Percentiles rank a stretch among this genome's conserved stretches.
Evolutionary conservation across 129 eudicot genomes (phyloP).

Genomic region (Tagetes erecta): DNA sequence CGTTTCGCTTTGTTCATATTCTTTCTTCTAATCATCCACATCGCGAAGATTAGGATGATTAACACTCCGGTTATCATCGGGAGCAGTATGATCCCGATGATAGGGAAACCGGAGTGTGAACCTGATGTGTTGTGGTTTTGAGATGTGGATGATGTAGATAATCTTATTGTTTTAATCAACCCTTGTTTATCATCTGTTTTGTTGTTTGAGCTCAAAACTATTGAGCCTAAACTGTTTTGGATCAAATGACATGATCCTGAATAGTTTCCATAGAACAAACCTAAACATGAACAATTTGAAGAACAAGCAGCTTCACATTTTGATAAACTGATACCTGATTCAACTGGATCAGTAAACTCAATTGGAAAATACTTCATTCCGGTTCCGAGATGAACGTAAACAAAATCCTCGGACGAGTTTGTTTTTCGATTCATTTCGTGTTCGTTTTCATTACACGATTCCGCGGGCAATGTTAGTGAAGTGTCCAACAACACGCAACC

Average conservation of each 20-base stretch:
- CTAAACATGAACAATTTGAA: constrained; percentile 64
- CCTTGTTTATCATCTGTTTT: constrained; percentile 42
- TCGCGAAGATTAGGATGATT: constrained; percentile 30
- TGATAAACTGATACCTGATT: constrained; percentile 42
- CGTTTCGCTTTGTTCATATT: not conserved
- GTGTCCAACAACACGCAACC: constrained; percentile 49
- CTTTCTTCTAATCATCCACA: constrained; percentile 44
- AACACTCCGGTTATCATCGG: constrained; percentile 46
- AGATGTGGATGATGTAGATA: constrained; percentile 21
- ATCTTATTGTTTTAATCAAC: constrained; percentile 41
- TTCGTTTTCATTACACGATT: constrained; percentile 45
- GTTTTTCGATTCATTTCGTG: not conserved
- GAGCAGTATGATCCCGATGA: constrained; percentile 51
- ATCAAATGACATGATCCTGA: constrained; percentile 68
- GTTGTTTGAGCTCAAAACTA: constrained; percentile 26
- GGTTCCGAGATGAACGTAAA: constrained; percentile 44
- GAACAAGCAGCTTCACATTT: constrained; percentile 63
- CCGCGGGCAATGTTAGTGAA: constrained; percentile 43
- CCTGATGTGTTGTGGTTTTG: not conserved
- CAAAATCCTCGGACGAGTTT: constrained; percentile 38
- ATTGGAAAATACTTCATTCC: constrained; percentile 54
- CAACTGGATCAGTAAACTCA: constrained; percentile 43
- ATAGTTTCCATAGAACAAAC: constrained; percentile 51
- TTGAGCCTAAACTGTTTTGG: constrained; percentile 54
- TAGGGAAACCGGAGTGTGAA: constrained; percentile 39